A percentile compares a stretch with the other conserved stretches of the same genome.
phyloP scores from a whole-genome alignment of 2,329 filamentous ascomycete species.

The Pseudovirgaria hyperparasitica region DNA sequence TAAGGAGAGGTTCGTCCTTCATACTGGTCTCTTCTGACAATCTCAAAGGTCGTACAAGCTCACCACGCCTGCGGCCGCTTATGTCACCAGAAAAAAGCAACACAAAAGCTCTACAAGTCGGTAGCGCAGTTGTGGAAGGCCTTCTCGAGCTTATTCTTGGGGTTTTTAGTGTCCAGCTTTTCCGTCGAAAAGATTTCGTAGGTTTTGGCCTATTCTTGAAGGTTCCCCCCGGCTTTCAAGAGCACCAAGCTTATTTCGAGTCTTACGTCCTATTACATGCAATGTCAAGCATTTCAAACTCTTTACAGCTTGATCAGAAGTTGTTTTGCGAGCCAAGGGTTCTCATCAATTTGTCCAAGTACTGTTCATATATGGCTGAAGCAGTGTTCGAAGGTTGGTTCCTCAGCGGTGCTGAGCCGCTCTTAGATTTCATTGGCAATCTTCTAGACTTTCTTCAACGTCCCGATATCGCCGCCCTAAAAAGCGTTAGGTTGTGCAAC shows the following conservation, averaged over 20 bases:
- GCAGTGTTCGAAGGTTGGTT: slow-evolving; percentile 96
- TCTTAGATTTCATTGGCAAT: slow-evolving; percentile 76
- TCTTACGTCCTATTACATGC: slow-evolving; percentile 73
- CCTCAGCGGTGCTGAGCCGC: slow-evolving; percentile 68
- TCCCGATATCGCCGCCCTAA: slow-evolving; percentile 66
- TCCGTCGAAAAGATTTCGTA: slow-evolving; percentile 77
- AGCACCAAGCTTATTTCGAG: slow-evolving; percentile 91
- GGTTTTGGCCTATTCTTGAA: slow-evolving; percentile 79
- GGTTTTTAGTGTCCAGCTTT: slow-evolving; percentile 76
- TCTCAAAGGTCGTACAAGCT: slow-evolving; percentile 39
- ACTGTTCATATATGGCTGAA: slow-evolving; percentile 71
- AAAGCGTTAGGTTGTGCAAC: slow-evolving; percentile 82
- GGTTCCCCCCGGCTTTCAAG: slow-evolving; percentile 81
- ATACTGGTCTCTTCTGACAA: slow-evolving; percentile 68
- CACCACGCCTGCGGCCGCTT: slow-evolving; percentile 50
- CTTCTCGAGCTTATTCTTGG: slow-evolving; percentile 65
- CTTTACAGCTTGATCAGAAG: slow-evolving; percentile 58
- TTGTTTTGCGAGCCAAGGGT: slow-evolving; percentile 68
- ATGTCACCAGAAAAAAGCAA: slow-evolving; percentile 46
- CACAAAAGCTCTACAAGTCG: slow-evolving; percentile 35
- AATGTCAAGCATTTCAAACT: slow-evolving; percentile 55
- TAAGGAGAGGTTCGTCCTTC: slow-evolving; percentile 80
- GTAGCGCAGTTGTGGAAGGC: slow-evolving; percentile 60
- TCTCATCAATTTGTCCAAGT: slow-evolving; percentile 73
- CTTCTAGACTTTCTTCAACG: slow-evolving; percentile 81